Base-by-base conservation (phyloP, 345 rosid species). In the Limnanthes douglasii region DNA sequence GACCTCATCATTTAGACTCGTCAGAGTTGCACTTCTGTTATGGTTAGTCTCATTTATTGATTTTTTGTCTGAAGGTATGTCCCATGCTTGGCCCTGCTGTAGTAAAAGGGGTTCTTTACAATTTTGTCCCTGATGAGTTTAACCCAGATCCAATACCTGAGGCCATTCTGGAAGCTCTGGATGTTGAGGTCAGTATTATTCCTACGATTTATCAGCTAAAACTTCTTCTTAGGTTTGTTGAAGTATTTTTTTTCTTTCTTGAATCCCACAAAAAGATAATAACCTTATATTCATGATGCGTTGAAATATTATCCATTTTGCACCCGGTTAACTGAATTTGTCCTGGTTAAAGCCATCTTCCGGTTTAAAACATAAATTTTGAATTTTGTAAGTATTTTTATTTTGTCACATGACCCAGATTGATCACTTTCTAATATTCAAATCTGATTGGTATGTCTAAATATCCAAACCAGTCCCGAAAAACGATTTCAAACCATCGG, bases 71-170 rank as follows among this genome's bases (percentile, higher is more conserved):
- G 34, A 47, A 88, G 97, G 73, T 83, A 30, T 79, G 93, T 62
- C 97, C 97, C 39, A 42, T 50, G 2, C 76, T 88, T 15, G 76
- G 76, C 11, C 55, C 64, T 19, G 76, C 68, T 13, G 33, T 79
- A 33, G 62, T 83, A 45, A 64, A 52, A 63, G 68, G 76, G 54
- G 62, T 72, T 56, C 86, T 88, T 21, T 29, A 62, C 42, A 65
- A 62, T 59, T 88, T 88, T 51, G 83, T 83, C 42, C 90, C 97
- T 0, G 97, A 88, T 7, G 93, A 83, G 41, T 88, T 76, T 56
- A 71, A 72, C 52, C 97, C 97, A 1, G 62, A 67, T 24, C 73
- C 83, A 45, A 70, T 79, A 43, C 81, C 94, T 1, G 59, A 66
- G 29, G 37, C 77, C 14, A 56, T 88, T 50, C 48, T 83, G 25